Evolutionary conservation across 805 yeast genomes (phyloP).

Genomic region (Lachancea thermotolerans): DNA sequence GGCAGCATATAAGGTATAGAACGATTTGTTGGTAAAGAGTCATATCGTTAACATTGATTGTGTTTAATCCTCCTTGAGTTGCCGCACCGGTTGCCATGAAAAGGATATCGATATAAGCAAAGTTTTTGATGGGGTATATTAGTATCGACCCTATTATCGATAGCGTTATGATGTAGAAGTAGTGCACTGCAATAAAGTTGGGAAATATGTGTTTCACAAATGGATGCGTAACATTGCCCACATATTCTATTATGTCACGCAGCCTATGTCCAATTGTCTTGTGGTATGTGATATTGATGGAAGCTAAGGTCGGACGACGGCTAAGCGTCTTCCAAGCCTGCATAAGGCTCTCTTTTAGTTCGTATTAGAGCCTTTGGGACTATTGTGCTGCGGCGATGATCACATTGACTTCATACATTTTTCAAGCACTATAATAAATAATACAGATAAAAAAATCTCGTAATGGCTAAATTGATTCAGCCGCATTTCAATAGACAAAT

Average conservation of each 20-base stretch:
- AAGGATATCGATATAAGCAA: constrained; percentile 67
- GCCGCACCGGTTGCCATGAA: constrained; percentile 70
- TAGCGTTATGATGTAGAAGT: constrained; percentile 58
- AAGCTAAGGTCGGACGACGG: constrained; percentile 21
- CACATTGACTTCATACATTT: too few species aligned
- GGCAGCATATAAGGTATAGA: constrained; percentile 52
- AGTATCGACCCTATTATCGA: constrained; percentile 64
- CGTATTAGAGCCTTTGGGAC: too few species aligned
- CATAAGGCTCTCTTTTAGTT: background rate
- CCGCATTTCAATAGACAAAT: too few species aligned
- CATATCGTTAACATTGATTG: constrained; percentile 60
- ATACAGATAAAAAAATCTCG: too few species aligned
- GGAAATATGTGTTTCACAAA: constrained; percentile 36
- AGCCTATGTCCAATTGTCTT: constrained; percentile 36
- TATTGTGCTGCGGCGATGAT: too few species aligned
- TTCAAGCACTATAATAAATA: too few species aligned
- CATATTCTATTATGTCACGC: constrained; percentile 33
- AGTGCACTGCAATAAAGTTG: constrained; percentile 54
- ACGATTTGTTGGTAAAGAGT: constrained; percentile 74
- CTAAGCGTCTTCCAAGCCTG: constrained; percentile 16
- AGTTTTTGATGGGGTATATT: constrained; percentile 66
- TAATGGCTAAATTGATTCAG: too few species aligned
- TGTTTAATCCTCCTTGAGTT: constrained; percentile 90
- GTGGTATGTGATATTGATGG: constrained; percentile 21
- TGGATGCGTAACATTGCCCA: constrained; percentile 31